Base-by-base conservation (phyloP, 1,139 yeast species). In the Sugiyamaella grinbergsii region DNA sequence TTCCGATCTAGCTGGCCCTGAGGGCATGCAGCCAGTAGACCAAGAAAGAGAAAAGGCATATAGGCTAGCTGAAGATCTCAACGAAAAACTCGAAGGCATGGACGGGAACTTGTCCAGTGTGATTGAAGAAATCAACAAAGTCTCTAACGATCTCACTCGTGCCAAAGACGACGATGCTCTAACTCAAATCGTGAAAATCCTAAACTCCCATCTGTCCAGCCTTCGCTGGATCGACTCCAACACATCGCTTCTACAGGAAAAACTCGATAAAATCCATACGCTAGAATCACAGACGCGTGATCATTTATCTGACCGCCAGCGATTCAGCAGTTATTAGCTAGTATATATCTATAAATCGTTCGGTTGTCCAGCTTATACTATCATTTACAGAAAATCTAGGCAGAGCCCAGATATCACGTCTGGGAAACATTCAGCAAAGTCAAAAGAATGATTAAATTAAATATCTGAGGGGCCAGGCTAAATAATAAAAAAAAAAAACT, bases 21-120 rank as follows among this genome's bases (percentile, higher is more conserved):
- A 66, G 22, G 74, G 71, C 5, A 60, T 70, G 40, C 76, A 72
- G 55, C 74, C 76, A 1, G 74, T 72, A 38, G 98, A 93, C 66
- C 89, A 86, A 67, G 88, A 90, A 63, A 82, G 98, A 62, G 94
- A 86, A 64, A 86, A 85, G 63, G 95, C 96, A 0, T 93, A 91
- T 66, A 83, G 81, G 58, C 79, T 90, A 38, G 98, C 98, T 0
- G 95, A 91, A 64, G 74, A 82, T 49, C 74, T 93, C 58, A 95
- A 89, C 64, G 93, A 85, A 61, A 86, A 86, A 65, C 73, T 93
- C 57, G 95, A 86, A 59, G 72, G 78, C 16, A 74, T 93, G 66
- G 95, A 95, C 13, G 76, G 80, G 40, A 88, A 87, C 63, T 77
- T 93, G 60, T 71, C 85, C 4, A 79, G 91, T 0, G 77, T 93